Conservation (phyloP, 2,329 filamentous ascomycete species). For the Sporothrix inflata region DNA sequence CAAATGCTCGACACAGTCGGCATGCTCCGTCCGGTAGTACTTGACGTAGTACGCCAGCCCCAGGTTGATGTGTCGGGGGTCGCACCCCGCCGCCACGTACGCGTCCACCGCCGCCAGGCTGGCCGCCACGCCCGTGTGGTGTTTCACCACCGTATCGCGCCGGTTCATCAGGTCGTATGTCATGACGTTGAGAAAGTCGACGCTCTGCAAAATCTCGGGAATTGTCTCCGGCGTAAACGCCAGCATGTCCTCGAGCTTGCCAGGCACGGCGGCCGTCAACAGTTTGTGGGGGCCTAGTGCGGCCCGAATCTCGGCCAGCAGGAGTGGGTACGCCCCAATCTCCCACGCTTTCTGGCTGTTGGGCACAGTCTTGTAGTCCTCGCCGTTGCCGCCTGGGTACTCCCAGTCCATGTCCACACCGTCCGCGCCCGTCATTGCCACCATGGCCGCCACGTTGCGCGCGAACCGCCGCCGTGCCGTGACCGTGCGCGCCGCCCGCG, state of each 20-base stretch:
- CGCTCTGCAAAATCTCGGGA: constrained; percentile 59
- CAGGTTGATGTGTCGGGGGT: constrained; percentile 61
- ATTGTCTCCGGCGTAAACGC: constrained; percentile 63
- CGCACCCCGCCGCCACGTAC: constrained; percentile 62
- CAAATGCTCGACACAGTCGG: constrained; percentile 39
- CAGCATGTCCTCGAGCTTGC: constrained; percentile 64
- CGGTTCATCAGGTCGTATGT: constrained; percentile 75
- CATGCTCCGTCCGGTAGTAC: constrained; percentile 61
- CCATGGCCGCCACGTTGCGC: constrained; percentile 65
- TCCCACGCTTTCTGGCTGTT: constrained; percentile 63
- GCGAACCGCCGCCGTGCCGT: constrained; percentile 62
- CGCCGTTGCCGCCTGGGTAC: constrained; percentile 64
- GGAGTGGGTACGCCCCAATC: constrained; percentile 63
- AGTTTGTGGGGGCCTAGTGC: constrained; percentile 61
- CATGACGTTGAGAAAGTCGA: constrained; percentile 74
- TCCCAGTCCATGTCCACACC: constrained; percentile 72
- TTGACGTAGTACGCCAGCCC: constrained; percentile 73
- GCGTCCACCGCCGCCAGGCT: constrained; percentile 59
- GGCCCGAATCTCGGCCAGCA: constrained; percentile 61
- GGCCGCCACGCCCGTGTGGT: constrained; percentile 63
- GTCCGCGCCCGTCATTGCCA: constrained; percentile 65
- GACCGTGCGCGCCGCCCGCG: constrained; percentile 56
- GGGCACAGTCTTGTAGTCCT: constrained; percentile 66
- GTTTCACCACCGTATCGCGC: constrained; percentile 65
- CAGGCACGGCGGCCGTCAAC: constrained; percentile 70